phyloP scores from a whole-genome alignment of 768 basidiomycete species.

The Amanita molliuscula region DNA sequence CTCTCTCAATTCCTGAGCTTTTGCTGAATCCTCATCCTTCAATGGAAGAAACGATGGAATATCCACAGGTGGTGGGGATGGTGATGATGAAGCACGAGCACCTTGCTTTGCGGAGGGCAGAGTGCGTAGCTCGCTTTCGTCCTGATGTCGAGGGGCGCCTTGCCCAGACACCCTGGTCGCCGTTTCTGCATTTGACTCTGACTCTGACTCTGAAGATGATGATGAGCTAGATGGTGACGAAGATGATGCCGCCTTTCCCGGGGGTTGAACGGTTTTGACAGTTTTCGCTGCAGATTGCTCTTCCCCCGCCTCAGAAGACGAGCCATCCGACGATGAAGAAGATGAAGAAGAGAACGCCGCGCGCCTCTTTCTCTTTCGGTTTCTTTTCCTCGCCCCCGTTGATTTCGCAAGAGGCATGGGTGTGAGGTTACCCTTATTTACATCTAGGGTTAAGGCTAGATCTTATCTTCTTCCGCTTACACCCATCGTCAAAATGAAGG shows the following conservation, averaged over 20 bases:
- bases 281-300: neutral
- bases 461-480: neutral
- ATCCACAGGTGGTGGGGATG: slow-evolving; percentile 31
- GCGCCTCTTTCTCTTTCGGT: slow-evolving; percentile 33
- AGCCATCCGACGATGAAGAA: slow-evolving; percentile 18
- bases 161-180: neutral
- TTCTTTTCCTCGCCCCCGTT: slow-evolving; percentile 23
- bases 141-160: slow-evolving; percentile 6
- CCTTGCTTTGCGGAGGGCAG: neutral
- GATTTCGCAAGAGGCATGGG: slow-evolving; percentile 16
- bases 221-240: slow-evolving; percentile 11
- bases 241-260: slow-evolving; percentile 7
- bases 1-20: slow-evolving; percentile 49
- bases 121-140: slow-evolving; percentile 3
- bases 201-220: slow-evolving; percentile 13
- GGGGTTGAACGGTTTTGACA: neutral
- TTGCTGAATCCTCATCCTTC: slow-evolving; percentile 19
- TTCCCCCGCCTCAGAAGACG: slow-evolving; percentile 11
- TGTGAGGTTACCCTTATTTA: neutral
- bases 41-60: slow-evolving; percentile 53
- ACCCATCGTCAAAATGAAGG: slow-evolving; percentile 6
- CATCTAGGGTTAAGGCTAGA: neutral
- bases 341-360: slow-evolving; percentile 21
- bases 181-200: slow-evolving; percentile 8
- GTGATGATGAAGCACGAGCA: slow-evolving; percentile 24